Evolutionary conservation across 164 flowering plant species (phyloP).

Genomic region (Berberis thunbergii): DNA sequence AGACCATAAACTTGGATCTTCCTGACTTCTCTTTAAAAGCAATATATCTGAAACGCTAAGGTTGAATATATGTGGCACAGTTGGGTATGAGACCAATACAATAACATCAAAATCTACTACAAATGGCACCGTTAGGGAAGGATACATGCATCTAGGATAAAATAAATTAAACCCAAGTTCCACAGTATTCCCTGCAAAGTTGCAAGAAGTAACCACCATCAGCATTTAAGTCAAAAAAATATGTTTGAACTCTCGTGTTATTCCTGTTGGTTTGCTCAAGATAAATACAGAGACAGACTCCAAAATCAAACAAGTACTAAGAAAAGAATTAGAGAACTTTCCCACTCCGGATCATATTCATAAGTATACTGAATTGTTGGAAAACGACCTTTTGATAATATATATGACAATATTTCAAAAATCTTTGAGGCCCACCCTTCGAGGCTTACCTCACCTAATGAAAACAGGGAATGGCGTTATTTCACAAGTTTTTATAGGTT

Average conservation of each 20-base stretch:
- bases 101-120: background rate
- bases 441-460: too few relatives aligned
- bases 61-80: conserved; percentile 10
- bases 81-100: background rate
- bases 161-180: conserved; percentile 35
- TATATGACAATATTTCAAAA: too few relatives aligned
- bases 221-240: background rate
- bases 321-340: too few relatives aligned
- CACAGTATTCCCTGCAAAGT: conserved; percentile 52
- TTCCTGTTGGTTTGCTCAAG: background rate
- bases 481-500: too few relatives aligned
- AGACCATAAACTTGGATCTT: conserved; percentile 21
- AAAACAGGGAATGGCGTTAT: too few relatives aligned
- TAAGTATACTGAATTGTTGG: too few relatives aligned
- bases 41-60: conserved; percentile 42
- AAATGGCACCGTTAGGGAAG: conserved; percentile 2
- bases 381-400: too few relatives aligned
- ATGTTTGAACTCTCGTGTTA: background rate
- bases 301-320: too few relatives aligned
- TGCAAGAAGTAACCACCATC: background rate
- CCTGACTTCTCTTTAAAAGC: conserved; percentile 25
- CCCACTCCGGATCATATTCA: too few relatives aligned
- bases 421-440: too few relatives aligned
- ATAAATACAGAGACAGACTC: too few relatives aligned
- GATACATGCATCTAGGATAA: conserved; percentile 64